Conservation (phyloP, 2,329 filamentous ascomycete genomes). For the Colletotrichum endophyticum region DNA sequence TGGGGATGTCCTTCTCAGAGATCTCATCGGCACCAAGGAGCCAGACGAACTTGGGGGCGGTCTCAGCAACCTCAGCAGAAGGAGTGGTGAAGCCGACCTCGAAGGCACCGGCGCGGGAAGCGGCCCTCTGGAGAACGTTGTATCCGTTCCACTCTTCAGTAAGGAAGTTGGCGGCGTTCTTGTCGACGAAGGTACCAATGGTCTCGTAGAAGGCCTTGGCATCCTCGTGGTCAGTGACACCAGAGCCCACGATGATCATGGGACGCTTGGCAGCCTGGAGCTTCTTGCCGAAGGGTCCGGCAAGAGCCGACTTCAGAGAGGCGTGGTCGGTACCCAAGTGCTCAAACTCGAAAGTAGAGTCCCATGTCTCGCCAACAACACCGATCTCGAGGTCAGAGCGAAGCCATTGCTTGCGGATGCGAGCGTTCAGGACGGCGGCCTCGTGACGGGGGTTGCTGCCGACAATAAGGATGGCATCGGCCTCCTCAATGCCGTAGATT, state of each 20-base stretch:
- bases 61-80: constrained; percentile 80
- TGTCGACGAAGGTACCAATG: constrained; percentile 89
- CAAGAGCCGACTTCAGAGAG: constrained; percentile 83
- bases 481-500: constrained; percentile 92
- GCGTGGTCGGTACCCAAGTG: constrained; percentile 82
- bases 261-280: constrained; percentile 85
- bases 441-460: constrained; percentile 96
- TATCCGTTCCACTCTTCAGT: constrained; percentile 96
- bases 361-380: constrained; percentile 87
- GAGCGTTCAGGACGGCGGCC: constrained; percentile 92
- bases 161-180: constrained; percentile 86
- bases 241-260: constrained; percentile 96
- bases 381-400: constrained; percentile 93
- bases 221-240: constrained; percentile 87
- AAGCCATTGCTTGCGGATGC: constrained; percentile 97
- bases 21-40: constrained; percentile 95
- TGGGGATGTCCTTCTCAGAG: constrained; percentile 83
- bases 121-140: constrained; percentile 93
- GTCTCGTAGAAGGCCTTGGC: constrained; percentile 93
- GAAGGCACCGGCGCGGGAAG: constrained; percentile 90
- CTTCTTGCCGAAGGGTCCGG: constrained; percentile 92
- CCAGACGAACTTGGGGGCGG: constrained; percentile 94
- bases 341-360: constrained; percentile 95
- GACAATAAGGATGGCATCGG: constrained; percentile 88
- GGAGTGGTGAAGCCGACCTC: constrained; percentile 94